These are phyloP conservation scores for Sphaerulina vaccinii DNA, from an alignment of 2,329 filamentous ascomycete genomes.

Conservation along the genomic window DNA sequence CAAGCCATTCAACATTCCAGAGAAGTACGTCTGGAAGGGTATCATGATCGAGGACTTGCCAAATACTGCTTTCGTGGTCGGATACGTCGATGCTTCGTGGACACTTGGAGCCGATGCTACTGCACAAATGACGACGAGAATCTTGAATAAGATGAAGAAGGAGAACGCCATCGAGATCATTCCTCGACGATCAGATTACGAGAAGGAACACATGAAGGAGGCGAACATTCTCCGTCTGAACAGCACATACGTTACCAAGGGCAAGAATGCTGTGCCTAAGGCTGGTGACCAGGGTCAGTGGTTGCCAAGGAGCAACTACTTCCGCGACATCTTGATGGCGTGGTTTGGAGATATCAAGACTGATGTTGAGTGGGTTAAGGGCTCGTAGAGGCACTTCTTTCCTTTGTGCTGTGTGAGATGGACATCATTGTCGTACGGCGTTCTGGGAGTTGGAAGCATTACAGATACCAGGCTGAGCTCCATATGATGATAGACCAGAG, in stretches of 20 bases:
- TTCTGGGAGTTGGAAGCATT: too few species aligned
- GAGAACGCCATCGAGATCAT: slow-evolving; percentile 45
- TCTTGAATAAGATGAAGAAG: slow-evolving; percentile 53
- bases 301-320: slow-evolving; percentile 46
- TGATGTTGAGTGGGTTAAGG: slow-evolving; percentile 40
- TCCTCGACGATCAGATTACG: slow-evolving; percentile 43
- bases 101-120: slow-evolving; percentile 58
- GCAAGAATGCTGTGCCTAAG: slow-evolving; percentile 46
- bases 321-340: slow-evolving; percentile 45
- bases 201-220: slow-evolving; percentile 41
- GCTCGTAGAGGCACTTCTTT: too few species aligned
- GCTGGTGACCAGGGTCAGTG: slow-evolving; percentile 47
- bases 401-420: too few species aligned
- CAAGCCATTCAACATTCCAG: slow-evolving; percentile 43
- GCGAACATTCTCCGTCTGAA: slow-evolving; percentile 46
- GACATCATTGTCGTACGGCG: too few species aligned
- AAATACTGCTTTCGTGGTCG: slow-evolving; percentile 58
- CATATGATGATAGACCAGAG: too few species aligned
- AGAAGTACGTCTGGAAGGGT: slow-evolving; percentile 60
- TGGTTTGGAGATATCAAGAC: slow-evolving; percentile 44
- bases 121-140: slow-evolving; percentile 49
- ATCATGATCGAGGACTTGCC: slow-evolving; percentile 63
- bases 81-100: slow-evolving; percentile 63
- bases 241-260: slow-evolving; percentile 53
- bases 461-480: too few species aligned